A percentile compares a stretch with the other conserved stretches of the same genome.
These are phyloP conservation scores for Populus ilicifolia DNA, from an alignment of 345 rosid species.

Conservation along the genomic window DNA sequence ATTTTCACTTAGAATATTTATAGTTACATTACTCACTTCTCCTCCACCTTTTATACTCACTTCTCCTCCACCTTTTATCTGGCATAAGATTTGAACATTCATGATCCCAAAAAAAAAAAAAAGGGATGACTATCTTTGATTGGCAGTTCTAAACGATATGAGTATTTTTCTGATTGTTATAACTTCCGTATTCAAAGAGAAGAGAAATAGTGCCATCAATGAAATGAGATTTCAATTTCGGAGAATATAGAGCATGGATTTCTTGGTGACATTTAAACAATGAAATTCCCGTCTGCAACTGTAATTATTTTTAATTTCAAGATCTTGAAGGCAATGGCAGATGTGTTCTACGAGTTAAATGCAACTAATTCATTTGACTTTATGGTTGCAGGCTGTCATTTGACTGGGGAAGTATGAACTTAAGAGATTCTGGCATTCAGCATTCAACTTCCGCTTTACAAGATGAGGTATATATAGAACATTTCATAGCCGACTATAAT, in stretches of 20 bases:
- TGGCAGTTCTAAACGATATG: too few species aligned
- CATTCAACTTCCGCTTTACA: slow-evolving; percentile 67
- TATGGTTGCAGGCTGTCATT: slow-evolving; percentile 42
- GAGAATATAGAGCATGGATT: too few species aligned
- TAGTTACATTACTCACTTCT: not conserved
- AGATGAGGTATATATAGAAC: slow-evolving; percentile 66
- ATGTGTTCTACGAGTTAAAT: not conserved
- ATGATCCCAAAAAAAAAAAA: not conserved
- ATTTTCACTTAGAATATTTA: not conserved
- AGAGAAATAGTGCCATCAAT: too few species aligned
- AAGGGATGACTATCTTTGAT: too few species aligned
- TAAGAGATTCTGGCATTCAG: slow-evolving; percentile 49
- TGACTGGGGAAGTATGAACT: slow-evolving; percentile 49
- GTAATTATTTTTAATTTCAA: not conserved
- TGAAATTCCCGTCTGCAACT: not conserved
- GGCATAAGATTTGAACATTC: not conserved
- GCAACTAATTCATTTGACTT: not conserved
- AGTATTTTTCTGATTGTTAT: too few species aligned
- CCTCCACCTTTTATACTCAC: slow-evolving; percentile 1
- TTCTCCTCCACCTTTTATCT: not conserved
- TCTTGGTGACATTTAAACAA: too few species aligned
- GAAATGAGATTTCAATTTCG: too few species aligned
- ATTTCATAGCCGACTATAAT: slow-evolving; percentile 6
- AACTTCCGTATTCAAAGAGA: too few species aligned
- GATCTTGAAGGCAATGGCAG: not conserved